A percentile compares a stretch with the other conserved stretches of the same genome.
These are phyloP conservation scores for Nicotiana obtusifolia DNA, from an alignment of 257 asterid genomes.

Conservation along the genomic window DNA sequence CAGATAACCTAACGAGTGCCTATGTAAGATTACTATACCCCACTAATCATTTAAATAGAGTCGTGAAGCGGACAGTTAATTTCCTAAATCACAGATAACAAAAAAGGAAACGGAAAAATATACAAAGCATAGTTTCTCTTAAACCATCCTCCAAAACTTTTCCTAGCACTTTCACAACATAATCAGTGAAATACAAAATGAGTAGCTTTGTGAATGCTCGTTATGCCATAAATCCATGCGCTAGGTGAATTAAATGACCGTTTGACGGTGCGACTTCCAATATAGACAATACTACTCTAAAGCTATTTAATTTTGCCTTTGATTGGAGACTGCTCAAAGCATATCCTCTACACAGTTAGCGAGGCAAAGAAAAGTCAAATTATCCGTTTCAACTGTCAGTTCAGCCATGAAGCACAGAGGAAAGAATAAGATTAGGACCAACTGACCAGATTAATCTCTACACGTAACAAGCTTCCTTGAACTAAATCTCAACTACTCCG, in stretches of 20 bases:
- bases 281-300: neutral
- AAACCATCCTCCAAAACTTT: neutral
- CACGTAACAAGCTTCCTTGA: neutral
- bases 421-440: neutral
- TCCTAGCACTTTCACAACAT: neutral
- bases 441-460: neutral
- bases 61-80: neutral
- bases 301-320: neutral
- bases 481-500: neutral
- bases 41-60: neutral
- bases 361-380: neutral
- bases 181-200: neutral
- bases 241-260: neutral
- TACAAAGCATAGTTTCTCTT: neutral
- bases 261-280: neutral
- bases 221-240: neutral
- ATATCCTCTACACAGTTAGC: neutral
- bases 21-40: neutral
- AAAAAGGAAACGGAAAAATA: neutral
- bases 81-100: neutral
- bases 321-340: neutral
- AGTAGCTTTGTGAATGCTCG: neutral
- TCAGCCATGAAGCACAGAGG: neutral
- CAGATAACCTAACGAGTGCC: constrained; percentile 6
- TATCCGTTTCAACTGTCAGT: neutral